Evolutionary conservation across 1,284 basidiomycete genomes (phyloP).

Genomic region (Cutaneotrichosporon dermatis): DNA sequence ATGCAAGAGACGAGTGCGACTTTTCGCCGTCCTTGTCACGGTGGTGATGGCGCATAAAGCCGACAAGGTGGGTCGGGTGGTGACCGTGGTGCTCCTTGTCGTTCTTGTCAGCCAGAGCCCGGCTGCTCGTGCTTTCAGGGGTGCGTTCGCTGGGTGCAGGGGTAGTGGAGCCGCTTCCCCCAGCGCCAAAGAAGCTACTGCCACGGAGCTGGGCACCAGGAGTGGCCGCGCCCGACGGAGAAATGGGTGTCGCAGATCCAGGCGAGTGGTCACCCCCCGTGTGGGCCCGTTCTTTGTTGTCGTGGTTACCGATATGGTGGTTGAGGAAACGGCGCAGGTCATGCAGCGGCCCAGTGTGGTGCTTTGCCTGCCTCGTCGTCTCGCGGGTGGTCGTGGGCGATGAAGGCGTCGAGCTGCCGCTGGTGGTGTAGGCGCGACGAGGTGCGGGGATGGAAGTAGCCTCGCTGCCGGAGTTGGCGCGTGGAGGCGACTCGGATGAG

Average conservation of each 20-base stretch:
- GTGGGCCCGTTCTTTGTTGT: conserved; percentile 7
- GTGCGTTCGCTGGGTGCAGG: conserved; percentile 17
- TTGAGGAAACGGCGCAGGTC: conserved; percentile 90
- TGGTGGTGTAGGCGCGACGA: conserved; percentile 22
- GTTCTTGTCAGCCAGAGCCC: conserved; percentile 1
- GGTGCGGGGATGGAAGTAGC: neutral
- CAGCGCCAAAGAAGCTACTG: conserved; percentile 28
- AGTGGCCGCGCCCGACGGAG: conserved; percentile 38
- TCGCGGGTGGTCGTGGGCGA: conserved; percentile 42
- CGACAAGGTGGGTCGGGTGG: conserved; percentile 47
- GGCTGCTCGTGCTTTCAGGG: conserved; percentile 13
- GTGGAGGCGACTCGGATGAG: no score
- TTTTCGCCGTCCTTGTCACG: conserved; percentile 48
- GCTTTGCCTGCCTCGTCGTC: conserved; percentile 45
- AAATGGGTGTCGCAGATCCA: conserved; percentile 21
- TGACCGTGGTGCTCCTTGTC: conserved; percentile 31
- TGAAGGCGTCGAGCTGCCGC: conserved; percentile 27
- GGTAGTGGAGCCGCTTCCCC: conserved; percentile 18
- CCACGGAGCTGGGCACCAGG: conserved; percentile 44
- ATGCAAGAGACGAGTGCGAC: conserved; percentile 45
- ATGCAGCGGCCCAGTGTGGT: conserved; percentile 63
- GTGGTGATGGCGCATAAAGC: conserved; percentile 49
- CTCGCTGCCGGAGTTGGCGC: no score
- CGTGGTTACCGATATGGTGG: conserved; percentile 63
- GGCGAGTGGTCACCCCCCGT: neutral